Conservation (phyloP, 306 rosid species). For the apple (Malus domestica) region DNA sequence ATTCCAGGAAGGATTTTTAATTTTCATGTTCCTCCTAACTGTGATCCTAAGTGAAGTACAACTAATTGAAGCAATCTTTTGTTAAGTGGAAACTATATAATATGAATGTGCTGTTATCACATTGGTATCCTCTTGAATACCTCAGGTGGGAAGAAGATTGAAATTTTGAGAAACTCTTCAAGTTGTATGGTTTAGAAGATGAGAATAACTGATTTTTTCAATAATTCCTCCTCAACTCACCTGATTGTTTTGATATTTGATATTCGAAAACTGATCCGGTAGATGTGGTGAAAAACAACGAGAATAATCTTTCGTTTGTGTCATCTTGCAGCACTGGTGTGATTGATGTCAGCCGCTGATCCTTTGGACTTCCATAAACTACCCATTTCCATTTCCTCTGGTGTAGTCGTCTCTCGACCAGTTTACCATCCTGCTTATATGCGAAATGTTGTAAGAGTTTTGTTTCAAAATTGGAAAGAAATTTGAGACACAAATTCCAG, state of each 20-base stretch:
- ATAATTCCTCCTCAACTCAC: conserved; percentile 31
- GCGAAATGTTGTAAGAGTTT: background rate
- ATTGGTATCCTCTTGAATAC: background rate
- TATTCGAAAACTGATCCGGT: conserved; percentile 67
- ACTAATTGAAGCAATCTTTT: background rate
- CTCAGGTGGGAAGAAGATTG: background rate
- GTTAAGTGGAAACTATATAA: background rate
- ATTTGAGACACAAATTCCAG: background rate
- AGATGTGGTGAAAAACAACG: conserved; percentile 67
- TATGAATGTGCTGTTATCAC: background rate
- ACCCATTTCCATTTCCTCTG: conserved; percentile 97
- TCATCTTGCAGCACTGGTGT: conserved; percentile 53
- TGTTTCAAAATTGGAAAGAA: background rate
- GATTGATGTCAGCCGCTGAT: conserved; percentile 62
- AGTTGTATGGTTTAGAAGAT: background rate
- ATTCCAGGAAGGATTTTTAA: background rate
- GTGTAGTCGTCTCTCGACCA: conserved; percentile 73
- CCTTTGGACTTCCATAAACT: conserved; percentile 66
- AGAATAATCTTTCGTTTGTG: conserved; percentile 39
- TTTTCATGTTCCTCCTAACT: too few relatives aligned
- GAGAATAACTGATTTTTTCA: background rate
- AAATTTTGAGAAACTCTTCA: background rate
- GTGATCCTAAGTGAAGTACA: background rate
- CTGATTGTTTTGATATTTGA: conserved; percentile 46
- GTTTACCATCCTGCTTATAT: conserved; percentile 53